phyloP scores from a whole-genome alignment of 2,329 filamentous ascomycete species.

The Pseudogymnoascus sp. region DNA sequence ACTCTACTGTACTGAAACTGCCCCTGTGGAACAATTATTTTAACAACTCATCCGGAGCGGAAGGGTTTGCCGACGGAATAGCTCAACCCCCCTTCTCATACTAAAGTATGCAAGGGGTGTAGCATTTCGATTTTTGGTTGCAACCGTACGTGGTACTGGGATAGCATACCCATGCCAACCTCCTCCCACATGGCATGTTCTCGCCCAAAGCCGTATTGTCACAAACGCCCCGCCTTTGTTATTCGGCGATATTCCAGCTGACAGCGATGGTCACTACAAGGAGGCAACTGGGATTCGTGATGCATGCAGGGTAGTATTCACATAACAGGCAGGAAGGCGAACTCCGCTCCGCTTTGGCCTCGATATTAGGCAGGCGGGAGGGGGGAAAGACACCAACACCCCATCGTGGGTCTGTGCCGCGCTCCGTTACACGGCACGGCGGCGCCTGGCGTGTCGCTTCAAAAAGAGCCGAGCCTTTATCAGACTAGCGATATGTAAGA shows the following conservation, averaged over 20 bases:
- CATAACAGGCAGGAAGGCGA: not conserved
- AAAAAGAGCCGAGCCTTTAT: not conserved
- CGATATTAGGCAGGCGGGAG: conserved; percentile 2
- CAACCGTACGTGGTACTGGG: not conserved
- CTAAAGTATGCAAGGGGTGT: not conserved
- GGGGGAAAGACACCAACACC: not conserved
- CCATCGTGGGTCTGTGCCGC: not conserved
- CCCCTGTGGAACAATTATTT: not conserved
- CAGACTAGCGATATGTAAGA: not conserved
- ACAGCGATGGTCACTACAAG: not conserved
- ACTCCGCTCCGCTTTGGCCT: conserved; percentile 5
- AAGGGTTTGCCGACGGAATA: not conserved
- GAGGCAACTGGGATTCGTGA: not conserved
- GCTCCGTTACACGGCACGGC: not conserved
- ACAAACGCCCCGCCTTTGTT: not conserved
- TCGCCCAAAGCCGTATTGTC: not conserved
- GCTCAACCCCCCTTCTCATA: not conserved
- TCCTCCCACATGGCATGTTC: not conserved
- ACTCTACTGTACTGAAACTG: not conserved
- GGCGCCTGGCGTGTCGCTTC: conserved; percentile 2
- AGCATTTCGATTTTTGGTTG: not conserved
- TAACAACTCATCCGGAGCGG: not conserved
- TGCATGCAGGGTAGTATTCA: not conserved
- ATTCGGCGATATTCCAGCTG: not conserved
- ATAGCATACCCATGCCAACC: not conserved